phyloP scores from a whole-genome alignment of 495 filamentous ascomycete species.

The Lineolata rhizophorae region DNA sequence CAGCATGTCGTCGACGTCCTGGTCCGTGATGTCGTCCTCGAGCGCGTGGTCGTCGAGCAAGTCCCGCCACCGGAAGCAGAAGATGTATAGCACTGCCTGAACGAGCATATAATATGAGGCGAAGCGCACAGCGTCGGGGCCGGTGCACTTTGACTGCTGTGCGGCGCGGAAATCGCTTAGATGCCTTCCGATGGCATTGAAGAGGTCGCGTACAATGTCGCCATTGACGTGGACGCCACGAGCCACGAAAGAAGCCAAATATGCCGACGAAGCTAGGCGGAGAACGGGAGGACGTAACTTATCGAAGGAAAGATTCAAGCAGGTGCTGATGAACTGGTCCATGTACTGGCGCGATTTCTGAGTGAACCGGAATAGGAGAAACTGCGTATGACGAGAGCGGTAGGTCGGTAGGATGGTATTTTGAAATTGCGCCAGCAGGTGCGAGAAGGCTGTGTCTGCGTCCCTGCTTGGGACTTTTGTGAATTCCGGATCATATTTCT shows the following conservation, averaged over 20 bases:
- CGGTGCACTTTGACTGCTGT: conserved; percentile 47
- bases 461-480: conserved; percentile 20
- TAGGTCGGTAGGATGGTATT: conserved; percentile 75
- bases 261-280: conserved; percentile 71
- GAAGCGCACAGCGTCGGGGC: conserved; percentile 67
- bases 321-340: conserved; percentile 59
- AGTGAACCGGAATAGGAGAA: conserved; percentile 83
- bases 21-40: conserved; percentile 25
- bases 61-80: conserved; percentile 95
- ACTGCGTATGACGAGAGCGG: conserved; percentile 69
- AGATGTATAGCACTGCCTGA: conserved; percentile 85
- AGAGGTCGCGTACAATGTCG: conserved; percentile 54
- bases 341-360: conserved; percentile 52
- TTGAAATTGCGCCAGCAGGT: conserved; percentile 60
- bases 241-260: conserved; percentile 81
- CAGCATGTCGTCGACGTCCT: conserved; percentile 27
- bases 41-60: conserved; percentile 36
- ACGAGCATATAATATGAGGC: conserved; percentile 66
- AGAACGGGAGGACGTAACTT: conserved; percentile 38
- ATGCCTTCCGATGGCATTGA: too few relatives aligned
- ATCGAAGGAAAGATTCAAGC: conserved; percentile 46
- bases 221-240: conserved; percentile 59
- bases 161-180: too few relatives aligned
- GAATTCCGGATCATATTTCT: conserved; percentile 52
- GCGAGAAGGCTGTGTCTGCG: conserved; percentile 35